Evolutionary conservation across 441 rosid species (phyloP).

Genomic region (California macrophylla): DNA sequence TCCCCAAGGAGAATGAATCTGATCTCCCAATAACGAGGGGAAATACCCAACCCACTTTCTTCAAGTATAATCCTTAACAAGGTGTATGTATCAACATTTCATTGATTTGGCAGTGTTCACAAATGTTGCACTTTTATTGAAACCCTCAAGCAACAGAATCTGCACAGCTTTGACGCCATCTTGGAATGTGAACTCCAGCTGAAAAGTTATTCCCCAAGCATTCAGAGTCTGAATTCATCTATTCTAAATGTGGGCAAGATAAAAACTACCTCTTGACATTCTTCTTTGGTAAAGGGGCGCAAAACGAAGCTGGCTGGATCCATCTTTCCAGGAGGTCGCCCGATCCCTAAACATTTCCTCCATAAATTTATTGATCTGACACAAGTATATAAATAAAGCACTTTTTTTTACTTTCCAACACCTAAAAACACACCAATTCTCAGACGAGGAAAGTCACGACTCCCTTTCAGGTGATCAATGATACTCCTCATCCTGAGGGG

Average conservation of each 20-base stretch:
- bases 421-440: conserved; percentile 52
- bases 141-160: conserved; percentile 63
- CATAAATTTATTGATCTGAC: conserved; percentile 1
- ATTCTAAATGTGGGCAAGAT: background rate
- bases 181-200: conserved; percentile 72
- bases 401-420: background rate
- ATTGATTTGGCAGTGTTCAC: conserved; percentile 57
- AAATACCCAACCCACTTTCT: no score
- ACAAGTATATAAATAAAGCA: background rate
- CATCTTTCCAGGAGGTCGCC: conserved; percentile 93
- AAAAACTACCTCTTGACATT: conserved; percentile 75
- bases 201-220: conserved; percentile 15
- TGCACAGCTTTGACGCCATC: conserved; percentile 53
- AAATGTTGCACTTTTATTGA: conserved; percentile 73
- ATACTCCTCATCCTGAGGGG: conserved; percentile 70
- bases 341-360: conserved; percentile 47
- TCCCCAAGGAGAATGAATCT: no score
- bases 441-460: conserved; percentile 81
- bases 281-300: conserved; percentile 59
- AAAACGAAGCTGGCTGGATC: conserved; percentile 59
- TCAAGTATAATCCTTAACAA: no score
- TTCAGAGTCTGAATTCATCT: background rate
- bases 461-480: conserved; percentile 76
- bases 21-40: no score
- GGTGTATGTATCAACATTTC: conserved; percentile 22